These are phyloP conservation scores for Suhomyces atakaporum DNA, from an alignment of 1,139 yeast species.

Conservation along the genomic window DNA sequence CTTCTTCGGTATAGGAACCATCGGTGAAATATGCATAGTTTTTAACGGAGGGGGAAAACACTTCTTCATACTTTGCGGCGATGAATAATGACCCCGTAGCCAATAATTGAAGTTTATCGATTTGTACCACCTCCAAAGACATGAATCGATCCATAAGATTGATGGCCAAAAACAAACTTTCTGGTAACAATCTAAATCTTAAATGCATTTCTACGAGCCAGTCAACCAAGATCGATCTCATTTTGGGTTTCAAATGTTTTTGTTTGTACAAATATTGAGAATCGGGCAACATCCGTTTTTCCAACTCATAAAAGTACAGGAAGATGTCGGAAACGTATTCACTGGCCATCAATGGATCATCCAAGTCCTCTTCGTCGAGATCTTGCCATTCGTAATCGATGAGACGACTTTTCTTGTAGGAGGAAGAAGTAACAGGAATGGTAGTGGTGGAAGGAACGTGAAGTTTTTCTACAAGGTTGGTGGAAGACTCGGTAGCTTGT, in stretches of 20 bases:
- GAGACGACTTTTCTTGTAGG: slow-evolving; percentile 35
- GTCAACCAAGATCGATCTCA: slow-evolving; percentile 88
- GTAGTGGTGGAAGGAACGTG: slow-evolving; percentile 16
- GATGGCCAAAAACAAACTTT: slow-evolving; percentile 83
- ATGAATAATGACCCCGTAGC: slow-evolving; percentile 90
- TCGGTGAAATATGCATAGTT: slow-evolving; percentile 90
- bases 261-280: slow-evolving; percentile 74
- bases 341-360: slow-evolving; percentile 93
- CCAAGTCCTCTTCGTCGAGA: slow-evolving; percentile 84
- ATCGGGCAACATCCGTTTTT: slow-evolving; percentile 75
- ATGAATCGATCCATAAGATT: slow-evolving; percentile 91
- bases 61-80: slow-evolving; percentile 96
- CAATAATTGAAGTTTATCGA: slow-evolving; percentile 81
- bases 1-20: slow-evolving; percentile 80
- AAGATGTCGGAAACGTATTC: slow-evolving; percentile 91
- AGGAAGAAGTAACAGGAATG: no score
- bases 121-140: slow-evolving; percentile 75
- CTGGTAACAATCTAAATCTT: slow-evolving; percentile 84
- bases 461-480: slow-evolving; percentile 50
- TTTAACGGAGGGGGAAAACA: slow-evolving; percentile 83
- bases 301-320: slow-evolving; percentile 73
- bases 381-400: slow-evolving; percentile 80
- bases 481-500: slow-evolving; percentile 57
- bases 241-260: slow-evolving; percentile 74
- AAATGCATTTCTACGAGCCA: slow-evolving; percentile 95